Evolutionary conservation across 2,329 filamentous ascomycete species (phyloP).

Genomic region (Cercospora sesami): DNA sequence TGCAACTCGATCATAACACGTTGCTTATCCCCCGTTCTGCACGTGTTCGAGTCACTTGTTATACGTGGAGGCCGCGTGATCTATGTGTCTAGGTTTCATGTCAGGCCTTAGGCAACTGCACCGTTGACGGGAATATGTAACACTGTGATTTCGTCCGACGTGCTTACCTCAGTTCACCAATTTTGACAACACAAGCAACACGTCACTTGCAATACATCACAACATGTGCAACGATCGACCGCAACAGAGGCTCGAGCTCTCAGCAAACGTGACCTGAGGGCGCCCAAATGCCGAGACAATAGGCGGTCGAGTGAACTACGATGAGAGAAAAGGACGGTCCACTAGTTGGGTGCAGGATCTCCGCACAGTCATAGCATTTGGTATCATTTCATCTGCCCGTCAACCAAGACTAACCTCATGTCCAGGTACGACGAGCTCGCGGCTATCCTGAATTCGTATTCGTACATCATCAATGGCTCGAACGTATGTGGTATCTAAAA

Average conservation of each 20-base stretch:
- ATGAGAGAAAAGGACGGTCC: background rate
- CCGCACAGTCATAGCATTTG: background rate
- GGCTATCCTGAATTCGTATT: constrained; percentile 6
- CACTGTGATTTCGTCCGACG: background rate
- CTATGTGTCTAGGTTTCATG: background rate
- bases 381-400: constrained; percentile 4
- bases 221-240: background rate
- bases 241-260: background rate
- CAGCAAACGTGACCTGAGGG: too few species aligned
- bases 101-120: background rate
- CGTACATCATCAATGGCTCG: constrained; percentile 19
- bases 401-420: constrained; percentile 3
- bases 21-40: background rate
- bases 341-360: background rate
- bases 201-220: background rate
- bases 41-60: background rate
- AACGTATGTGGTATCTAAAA: constrained; percentile 10
- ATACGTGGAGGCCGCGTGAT: background rate
- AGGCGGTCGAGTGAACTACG: background rate
- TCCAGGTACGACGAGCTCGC: constrained; percentile 1
- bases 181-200: background rate
- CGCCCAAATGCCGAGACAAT: too few species aligned
- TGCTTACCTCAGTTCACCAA: too few species aligned
- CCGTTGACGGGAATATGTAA: background rate
- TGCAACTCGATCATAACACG: background rate